A percentile compares a stretch with the other conserved stretches of the same genome.
These are phyloP conservation scores for Camellia lanceoleosa DNA, from an alignment of 148 eudicot genomes.

Conservation along the genomic window DNA sequence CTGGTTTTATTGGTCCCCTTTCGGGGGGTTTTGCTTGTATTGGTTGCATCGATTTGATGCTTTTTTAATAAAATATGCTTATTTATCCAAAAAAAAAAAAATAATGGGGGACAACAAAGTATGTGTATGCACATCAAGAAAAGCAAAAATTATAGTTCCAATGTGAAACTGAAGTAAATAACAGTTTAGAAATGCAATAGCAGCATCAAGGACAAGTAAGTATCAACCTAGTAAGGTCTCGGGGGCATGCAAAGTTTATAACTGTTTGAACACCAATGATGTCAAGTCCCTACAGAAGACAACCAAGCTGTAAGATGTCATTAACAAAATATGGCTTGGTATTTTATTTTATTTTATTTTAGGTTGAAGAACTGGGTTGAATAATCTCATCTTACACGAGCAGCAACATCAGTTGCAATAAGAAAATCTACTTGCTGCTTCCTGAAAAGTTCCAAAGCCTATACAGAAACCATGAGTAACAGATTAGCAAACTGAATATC, in stretches of 20 bases:
- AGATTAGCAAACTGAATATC: conserved; percentile 1
- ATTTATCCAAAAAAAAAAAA: no score
- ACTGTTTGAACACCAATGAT: conserved; percentile 89
- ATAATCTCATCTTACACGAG: conserved; percentile 52
- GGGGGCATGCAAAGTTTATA: conserved; percentile 85
- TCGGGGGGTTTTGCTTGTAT: no score
- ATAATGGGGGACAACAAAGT: background rate
- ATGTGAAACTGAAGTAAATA: background rate
- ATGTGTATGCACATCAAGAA: background rate
- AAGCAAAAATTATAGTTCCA: background rate
- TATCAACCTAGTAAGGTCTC: conserved; percentile 62
- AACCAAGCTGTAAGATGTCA: background rate
- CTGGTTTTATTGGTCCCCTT: no score
- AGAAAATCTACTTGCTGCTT: conserved; percentile 87
- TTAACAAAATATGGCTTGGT: background rate
- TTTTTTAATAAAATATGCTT: no score
- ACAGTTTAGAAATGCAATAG: background rate
- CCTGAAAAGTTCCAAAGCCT: conserved; percentile 77
- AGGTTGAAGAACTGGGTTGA: background rate
- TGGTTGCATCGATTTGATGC: no score
- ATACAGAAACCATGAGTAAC: background rate
- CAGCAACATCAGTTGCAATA: conserved; percentile 90
- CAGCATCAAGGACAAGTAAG: background rate
- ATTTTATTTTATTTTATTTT: conserved; percentile 12
- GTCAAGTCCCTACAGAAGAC: conserved; percentile 64